Evolutionary conservation across 345 rosid genomes (phyloP).

Genomic region (Sisymbrium irio): DNA sequence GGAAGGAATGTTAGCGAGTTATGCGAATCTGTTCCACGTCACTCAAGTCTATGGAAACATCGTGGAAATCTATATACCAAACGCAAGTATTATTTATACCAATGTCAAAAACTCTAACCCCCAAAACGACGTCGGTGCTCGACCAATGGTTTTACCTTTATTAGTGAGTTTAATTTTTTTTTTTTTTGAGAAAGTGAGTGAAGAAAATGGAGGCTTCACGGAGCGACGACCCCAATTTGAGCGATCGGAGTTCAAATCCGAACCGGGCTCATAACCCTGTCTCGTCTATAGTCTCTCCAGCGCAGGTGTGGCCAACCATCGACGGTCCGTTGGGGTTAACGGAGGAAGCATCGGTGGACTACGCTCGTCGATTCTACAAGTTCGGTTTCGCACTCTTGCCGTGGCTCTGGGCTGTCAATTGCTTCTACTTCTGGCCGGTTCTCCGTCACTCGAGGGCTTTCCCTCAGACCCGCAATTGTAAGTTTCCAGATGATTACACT

Average conservation of each 20-base stretch:
- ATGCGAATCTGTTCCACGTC: background rate
- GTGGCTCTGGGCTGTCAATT: conserved; percentile 93
- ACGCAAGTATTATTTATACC: no score
- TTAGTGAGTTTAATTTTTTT: no score
- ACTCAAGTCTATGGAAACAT: background rate
- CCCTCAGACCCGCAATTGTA: conserved; percentile 78
- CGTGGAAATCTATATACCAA: no score
- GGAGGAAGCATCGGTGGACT: conserved; percentile 78
- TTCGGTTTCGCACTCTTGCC: conserved; percentile 91
- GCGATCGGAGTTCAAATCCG: conserved; percentile 13
- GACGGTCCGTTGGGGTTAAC: conserved; percentile 84
- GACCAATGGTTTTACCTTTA: background rate
- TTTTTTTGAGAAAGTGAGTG: no score
- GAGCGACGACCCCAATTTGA: conserved; percentile 27
- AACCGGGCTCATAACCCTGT: background rate
- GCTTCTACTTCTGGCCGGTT: conserved; percentile 99
- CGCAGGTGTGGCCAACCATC: conserved; percentile 83
- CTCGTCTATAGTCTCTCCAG: conserved; percentile 45
- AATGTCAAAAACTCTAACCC: background rate
- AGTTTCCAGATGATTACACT: background rate
- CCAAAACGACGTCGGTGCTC: conserved; percentile 7
- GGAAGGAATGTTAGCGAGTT: background rate
- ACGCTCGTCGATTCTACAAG: conserved; percentile 82
- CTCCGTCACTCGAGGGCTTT: conserved; percentile 81
- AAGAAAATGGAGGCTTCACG: conserved; percentile 74